Base-by-base conservation (phyloP, 2,329 filamentous ascomycete genomes). In the Penicillium oxalicum region DNA sequence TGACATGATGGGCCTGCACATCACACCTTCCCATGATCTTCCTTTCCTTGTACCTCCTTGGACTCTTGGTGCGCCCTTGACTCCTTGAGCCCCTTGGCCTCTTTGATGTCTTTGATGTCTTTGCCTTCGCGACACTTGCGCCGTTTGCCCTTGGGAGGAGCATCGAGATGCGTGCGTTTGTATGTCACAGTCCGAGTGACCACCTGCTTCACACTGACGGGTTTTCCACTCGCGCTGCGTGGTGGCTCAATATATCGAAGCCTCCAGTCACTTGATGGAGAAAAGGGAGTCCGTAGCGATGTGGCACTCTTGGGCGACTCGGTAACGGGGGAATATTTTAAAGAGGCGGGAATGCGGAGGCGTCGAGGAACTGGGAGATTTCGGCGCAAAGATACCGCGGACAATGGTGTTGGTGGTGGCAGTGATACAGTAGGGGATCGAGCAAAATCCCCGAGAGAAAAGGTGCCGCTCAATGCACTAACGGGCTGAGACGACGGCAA, bases 141-240 rank as follows among this genome's bases (percentile, higher is more conserved):
- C 5, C 90, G 83, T 79, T 96, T 97, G 56, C 91, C 91, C 69
- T 91, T 91, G 6, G 90, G 91, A 33, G 91, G 89, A 25, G 91
- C 88, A 57, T 90, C 87, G 73, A 97, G 88, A 52, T 64, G 78
- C 65, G 86, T 66, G 45, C 76, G 72, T 61, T 88, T 95, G 70
- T 94, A 95, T 36, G 88, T 95, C 51, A 95, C 88, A 12, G 90
- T 96, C 59, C 90, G 81, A 13, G 91, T 96, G 45, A 96, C 87
- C 4, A 96, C 89, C 68, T 96, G 90, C 47, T 88, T 79, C 50
- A 96, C 89, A 63, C 78, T 83, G 46, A 84, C 79, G 12, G 73
- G 79, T 51, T 84, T 80, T 24, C 28, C 28, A 32, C 28, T 9
- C 5, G 28, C 28, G 9, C 28, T 32, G 5, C 28, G 28, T 32